Base-by-base conservation (phyloP, 306 rosid species). In the Ormosia emarginata region DNA sequence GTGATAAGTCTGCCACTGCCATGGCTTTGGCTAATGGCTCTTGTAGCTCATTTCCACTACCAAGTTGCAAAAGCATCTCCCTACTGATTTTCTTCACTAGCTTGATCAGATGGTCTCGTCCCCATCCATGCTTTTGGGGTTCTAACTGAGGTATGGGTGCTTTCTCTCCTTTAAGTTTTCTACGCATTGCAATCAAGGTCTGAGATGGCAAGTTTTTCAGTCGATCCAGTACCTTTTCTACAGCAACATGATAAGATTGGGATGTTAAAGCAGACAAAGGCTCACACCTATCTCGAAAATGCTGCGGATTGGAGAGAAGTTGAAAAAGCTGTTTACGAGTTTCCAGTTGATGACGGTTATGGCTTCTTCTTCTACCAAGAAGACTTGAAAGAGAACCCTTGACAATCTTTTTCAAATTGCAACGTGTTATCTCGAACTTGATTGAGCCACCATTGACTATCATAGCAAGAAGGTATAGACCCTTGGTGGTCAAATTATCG, bases 11-110 rank as follows among this genome's bases (percentile, higher is more conserved):
- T n/a, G 94, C 93, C 61, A 95, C 74, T 11, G 95, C 89, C 96
- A 92, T 89, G 69, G 98, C 98, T 87, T 90, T 90, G 78, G 93
- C 94, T 50, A 95, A 84, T 81, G 92, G 86, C 71, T 81, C 90
- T 44, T 79, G 96, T 5, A 86, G 82, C 67, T 90, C 88, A 82
- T 84, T 92, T 37, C 80, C 89, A 79, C 67, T 46, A 62, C 82
- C 81, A 71, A 75, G 86, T 78, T 83, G 81, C 3, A 84, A 88
- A 82, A 95, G 94, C 94, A 90, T 88, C 68, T 81, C 33, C 62
- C 66, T 59, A 64, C 90, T 74, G 29, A 64, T 56, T 43, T 77
- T 82, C 68, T 75, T 67, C 80, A 95, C 87, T 76, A 30, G 67
- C 6, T 63, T 79, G 44, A 90, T 81, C 10, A 93, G 86, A 12